phyloP scores from a whole-genome alignment of 495 filamentous ascomycete species.

The Penicillium coprophilum region DNA sequence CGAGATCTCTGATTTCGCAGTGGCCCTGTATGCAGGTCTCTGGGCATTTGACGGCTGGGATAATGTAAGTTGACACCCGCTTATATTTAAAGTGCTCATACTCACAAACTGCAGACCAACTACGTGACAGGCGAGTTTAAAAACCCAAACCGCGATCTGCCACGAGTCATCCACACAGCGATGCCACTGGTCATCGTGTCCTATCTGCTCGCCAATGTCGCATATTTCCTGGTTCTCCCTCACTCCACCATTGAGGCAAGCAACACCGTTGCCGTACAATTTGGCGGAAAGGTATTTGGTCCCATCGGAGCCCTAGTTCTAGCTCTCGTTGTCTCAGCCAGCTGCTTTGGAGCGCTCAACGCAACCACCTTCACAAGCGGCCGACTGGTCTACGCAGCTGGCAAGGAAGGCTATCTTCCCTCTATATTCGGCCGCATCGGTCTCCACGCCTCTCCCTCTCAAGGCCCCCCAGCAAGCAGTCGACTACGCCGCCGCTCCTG shows the following conservation, averaged over 20 bases:
- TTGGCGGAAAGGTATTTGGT: constrained; percentile 88
- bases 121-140: constrained; percentile 97
- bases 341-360: constrained; percentile 90
- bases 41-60: constrained; percentile 99
- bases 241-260: constrained; percentile 71
- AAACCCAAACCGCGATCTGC: constrained; percentile 84
- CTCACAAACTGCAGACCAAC: constrained; percentile 65
- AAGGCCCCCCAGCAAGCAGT: constrained; percentile 28
- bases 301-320: constrained; percentile 76
- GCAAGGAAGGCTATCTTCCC: constrained; percentile 93
- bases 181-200: constrained; percentile 91
- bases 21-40: constrained; percentile 90
- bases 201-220: constrained; percentile 86
- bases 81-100: constrained; percentile 1
- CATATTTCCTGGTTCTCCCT: constrained; percentile 95
- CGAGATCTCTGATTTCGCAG: constrained; percentile 80
- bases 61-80: constrained; percentile 63
- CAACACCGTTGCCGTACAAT: constrained; percentile 93
- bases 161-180: constrained; percentile 92
- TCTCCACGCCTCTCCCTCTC: constrained; percentile 48
- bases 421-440: constrained; percentile 80
- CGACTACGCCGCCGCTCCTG: constrained; percentile 59
- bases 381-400: constrained; percentile 89
- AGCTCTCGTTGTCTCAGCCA: constrained; percentile 83
- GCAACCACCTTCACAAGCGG: constrained; percentile 92